These are phyloP conservation scores for Drechslerella dactyloides DNA, from an alignment of 2,329 filamentous ascomycete genomes.

Conservation along the genomic window DNA sequence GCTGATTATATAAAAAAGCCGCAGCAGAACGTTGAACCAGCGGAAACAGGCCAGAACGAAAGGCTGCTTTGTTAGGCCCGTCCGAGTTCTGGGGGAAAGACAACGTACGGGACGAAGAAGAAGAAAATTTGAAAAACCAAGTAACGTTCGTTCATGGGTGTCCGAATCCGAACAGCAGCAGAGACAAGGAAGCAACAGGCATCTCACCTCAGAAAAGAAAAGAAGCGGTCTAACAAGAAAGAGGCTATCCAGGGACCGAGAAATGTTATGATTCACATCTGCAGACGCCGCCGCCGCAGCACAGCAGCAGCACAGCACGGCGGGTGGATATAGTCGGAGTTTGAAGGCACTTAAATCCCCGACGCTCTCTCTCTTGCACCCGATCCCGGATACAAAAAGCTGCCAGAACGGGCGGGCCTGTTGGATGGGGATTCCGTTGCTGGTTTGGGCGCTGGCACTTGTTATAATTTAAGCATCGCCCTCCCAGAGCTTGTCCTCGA, in stretches of 20 bases:
- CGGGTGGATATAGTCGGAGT: slow-evolving; percentile 49
- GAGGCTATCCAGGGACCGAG: slow-evolving; percentile 15
- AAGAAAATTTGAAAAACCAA: slow-evolving; percentile 21
- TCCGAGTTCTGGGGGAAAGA: slow-evolving; percentile 15
- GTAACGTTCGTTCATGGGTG: background rate
- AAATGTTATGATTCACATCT: slow-evolving; percentile 48
- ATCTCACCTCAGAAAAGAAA: slow-evolving; percentile 15
- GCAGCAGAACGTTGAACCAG: background rate
- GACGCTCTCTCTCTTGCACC: slow-evolving; percentile 41
- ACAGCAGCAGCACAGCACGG: slow-evolving; percentile 20
- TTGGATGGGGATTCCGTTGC: slow-evolving; percentile 38
- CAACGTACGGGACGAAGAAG: slow-evolving; percentile 16
- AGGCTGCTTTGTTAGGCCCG: background rate
- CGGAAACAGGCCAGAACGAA: background rate
- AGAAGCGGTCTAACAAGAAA: slow-evolving; percentile 3
- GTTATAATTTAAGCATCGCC: slow-evolving; percentile 2
- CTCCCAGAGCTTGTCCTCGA: too few relatives aligned
- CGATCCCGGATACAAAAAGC: slow-evolving; percentile 31
- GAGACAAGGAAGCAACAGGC: background rate
- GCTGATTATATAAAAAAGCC: slow-evolving; percentile 4
- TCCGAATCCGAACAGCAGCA: slow-evolving; percentile 6
- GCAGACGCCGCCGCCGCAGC: slow-evolving; percentile 17
- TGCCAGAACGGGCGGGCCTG: slow-evolving; percentile 17
- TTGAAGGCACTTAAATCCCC: slow-evolving; percentile 47
- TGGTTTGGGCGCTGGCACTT: slow-evolving; percentile 29